phyloP scores from a whole-genome alignment of 1,284 basidiomycete genomes.

The Leccinum subrobustum region DNA sequence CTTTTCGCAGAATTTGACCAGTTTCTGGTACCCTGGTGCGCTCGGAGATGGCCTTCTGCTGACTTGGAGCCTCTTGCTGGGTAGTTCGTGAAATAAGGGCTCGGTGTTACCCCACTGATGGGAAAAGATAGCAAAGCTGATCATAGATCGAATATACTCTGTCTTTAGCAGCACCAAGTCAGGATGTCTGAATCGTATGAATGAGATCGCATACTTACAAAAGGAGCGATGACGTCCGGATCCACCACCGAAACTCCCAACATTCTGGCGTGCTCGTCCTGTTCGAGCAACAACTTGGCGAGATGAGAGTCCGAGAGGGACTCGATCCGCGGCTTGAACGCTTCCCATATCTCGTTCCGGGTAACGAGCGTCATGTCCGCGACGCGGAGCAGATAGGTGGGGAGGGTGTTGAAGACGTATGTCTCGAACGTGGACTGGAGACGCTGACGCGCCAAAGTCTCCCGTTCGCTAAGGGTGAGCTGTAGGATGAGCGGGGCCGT shows the following conservation, averaged over 20 bases:
- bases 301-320: slow-evolving; percentile 22
- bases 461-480: slow-evolving; percentile 24
- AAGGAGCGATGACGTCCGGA: slow-evolving; percentile 15
- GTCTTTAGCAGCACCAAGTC: slow-evolving; percentile 13
- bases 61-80: slow-evolving; percentile 15
- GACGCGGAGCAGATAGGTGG: slow-evolving; percentile 24
- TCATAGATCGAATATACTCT: slow-evolving; percentile 19
- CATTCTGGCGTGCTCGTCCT: slow-evolving; percentile 20
- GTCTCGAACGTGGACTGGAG: slow-evolving; percentile 24
- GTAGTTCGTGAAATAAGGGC: slow-evolving; percentile 22
- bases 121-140: slow-evolving; percentile 16
- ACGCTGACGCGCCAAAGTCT: slow-evolving; percentile 24
- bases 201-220: slow-evolving; percentile 13
- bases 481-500: slow-evolving; percentile 11
- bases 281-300: slow-evolving; percentile 20
- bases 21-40: slow-evolving; percentile 29
- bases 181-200: background rate
- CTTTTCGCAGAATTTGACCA: slow-evolving; percentile 26
- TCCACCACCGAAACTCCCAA: slow-evolving; percentile 2
- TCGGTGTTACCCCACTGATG: slow-evolving; percentile 24
- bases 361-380: slow-evolving; percentile 24
- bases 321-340: slow-evolving; percentile 24
- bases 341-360: slow-evolving; percentile 25
- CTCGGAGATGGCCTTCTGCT: slow-evolving; percentile 12
- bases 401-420: slow-evolving; percentile 26